phyloP scores from a whole-genome alignment of 2,329 filamentous ascomycete species.

The Ceratocystis albifundus region DNA sequence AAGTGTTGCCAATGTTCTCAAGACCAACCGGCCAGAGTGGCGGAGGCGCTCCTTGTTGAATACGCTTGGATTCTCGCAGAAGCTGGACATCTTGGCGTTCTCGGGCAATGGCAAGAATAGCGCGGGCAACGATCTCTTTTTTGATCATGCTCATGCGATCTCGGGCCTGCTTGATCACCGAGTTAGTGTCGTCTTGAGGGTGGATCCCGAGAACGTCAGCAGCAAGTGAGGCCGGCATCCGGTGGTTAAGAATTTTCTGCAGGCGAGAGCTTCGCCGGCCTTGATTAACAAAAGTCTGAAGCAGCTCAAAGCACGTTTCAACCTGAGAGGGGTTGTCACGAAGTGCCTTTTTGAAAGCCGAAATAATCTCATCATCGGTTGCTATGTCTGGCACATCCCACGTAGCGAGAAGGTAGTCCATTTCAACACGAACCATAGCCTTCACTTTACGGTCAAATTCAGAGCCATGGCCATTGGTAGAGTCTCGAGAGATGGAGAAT shows the following conservation, averaged over 20 bases:
- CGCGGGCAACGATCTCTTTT: slow-evolving; percentile 25
- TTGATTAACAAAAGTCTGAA: slow-evolving; percentile 25
- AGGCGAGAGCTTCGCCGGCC: slow-evolving; percentile 23
- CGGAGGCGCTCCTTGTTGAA: slow-evolving; percentile 35
- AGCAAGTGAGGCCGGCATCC: slow-evolving; percentile 23
- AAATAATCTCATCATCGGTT: slow-evolving; percentile 25
- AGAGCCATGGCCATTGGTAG: slow-evolving; percentile 16
- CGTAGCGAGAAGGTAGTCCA: slow-evolving; percentile 23
- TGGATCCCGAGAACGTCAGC: slow-evolving; percentile 21
- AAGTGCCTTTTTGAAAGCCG: slow-evolving; percentile 25
- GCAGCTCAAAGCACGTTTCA: slow-evolving; percentile 25
- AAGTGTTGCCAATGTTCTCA: slow-evolving; percentile 92
- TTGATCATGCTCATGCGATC: slow-evolving; percentile 16
- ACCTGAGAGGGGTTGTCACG: slow-evolving; percentile 25
- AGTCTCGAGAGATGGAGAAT: slow-evolving; percentile 22
- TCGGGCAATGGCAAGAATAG: slow-evolving; percentile 27
- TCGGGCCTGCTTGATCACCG: slow-evolving; percentile 21
- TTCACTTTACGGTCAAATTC: slow-evolving; percentile 23
- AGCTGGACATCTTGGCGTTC: slow-evolving; percentile 26
- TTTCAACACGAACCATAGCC: slow-evolving; percentile 20
- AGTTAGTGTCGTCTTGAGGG: slow-evolving; percentile 13
- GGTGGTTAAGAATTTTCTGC: slow-evolving; percentile 17
- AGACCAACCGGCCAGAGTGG: slow-evolving; percentile 51
- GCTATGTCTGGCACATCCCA: slow-evolving; percentile 24
- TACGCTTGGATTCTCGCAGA: slow-evolving; percentile 21